Evolutionary conservation across 768 basidiomycete species (phyloP).

Genomic region (Glaciozyma antarctica): DNA sequence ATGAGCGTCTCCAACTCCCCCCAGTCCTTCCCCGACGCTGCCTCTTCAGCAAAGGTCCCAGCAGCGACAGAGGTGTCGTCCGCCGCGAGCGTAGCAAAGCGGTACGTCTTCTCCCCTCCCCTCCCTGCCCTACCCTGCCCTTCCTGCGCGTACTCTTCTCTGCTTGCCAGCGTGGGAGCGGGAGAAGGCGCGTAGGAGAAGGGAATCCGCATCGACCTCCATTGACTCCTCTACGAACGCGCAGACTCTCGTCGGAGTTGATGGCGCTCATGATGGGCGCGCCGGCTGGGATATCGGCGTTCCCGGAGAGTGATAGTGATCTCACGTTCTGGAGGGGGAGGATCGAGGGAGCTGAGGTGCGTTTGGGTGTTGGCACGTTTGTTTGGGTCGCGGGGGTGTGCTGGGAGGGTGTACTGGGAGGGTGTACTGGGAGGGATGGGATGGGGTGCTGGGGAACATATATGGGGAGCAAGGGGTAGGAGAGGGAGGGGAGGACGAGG

Average conservation of each 20-base stretch:
- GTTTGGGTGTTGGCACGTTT: neutral
- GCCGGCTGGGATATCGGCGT: conserved; percentile 51
- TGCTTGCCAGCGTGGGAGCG: no score
- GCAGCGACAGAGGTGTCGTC: neutral
- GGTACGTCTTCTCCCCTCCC: conserved; percentile 5
- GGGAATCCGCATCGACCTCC: neutral
- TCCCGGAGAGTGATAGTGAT: conserved; percentile 76
- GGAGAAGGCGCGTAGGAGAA: neutral
- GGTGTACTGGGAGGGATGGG: neutral
- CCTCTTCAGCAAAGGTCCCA: neutral
- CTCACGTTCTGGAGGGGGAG: conserved; percentile 85
- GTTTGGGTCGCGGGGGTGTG: neutral
- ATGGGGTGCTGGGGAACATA: neutral
- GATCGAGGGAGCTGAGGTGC: conserved; percentile 53
- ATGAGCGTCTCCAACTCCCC: neutral
- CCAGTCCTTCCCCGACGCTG: neutral
- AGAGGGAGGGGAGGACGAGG: neutral
- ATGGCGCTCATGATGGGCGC: conserved; percentile 31
- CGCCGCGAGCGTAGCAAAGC: conserved; percentile 22
- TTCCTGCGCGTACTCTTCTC: no score
- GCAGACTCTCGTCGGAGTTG: conserved; percentile 29
- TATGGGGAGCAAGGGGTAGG: neutral
- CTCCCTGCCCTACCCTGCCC: neutral
- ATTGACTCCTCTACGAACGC: neutral
- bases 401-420: neutral